Evolutionary conservation across 73 alveolate genomes (phyloP).

Genomic region (Paramecium caudatum): DNA sequence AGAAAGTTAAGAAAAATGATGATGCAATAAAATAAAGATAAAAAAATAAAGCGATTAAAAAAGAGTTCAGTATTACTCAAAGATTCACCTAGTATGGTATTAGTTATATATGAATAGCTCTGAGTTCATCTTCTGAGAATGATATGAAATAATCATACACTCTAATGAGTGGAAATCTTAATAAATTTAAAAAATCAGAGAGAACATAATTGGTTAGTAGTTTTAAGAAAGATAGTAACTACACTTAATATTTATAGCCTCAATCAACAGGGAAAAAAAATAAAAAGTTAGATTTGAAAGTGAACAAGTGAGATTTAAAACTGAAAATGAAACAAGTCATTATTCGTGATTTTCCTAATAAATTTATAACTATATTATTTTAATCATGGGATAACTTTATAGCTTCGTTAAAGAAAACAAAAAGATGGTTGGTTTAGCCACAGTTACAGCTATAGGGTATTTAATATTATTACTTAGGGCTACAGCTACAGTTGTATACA

Average conservation of each 20-base stretch:
- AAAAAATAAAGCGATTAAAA: neutral
- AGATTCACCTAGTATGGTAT: constrained; percentile 48
- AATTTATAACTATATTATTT: neutral
- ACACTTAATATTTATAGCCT: constrained; percentile 14
- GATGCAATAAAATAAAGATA: constrained; percentile 45
- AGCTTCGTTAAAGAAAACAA: constrained; percentile 24
- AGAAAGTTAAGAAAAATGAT: constrained; percentile 14
- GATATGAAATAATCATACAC: neutral
- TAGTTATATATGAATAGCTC: constrained; percentile 33
- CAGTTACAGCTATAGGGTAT: constrained; percentile 47
- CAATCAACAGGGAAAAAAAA: constrained; percentile 31
- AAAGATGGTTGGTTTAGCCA: constrained; percentile 7
- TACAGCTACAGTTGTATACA: constrained; percentile 42
- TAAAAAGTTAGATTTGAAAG: constrained; percentile 47
- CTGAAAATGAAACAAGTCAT: constrained; percentile 24
- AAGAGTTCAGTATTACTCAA: neutral
- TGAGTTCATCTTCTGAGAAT: constrained; percentile 47
- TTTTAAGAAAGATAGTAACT: constrained; percentile 62
- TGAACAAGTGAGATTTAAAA: constrained; percentile 12
- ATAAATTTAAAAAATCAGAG: neutral
- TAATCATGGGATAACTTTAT: constrained; percentile 37
- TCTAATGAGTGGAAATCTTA: neutral
- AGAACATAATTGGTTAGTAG: constrained; percentile 39
- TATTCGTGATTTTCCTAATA: neutral
- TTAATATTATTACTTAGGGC: neutral